Evolutionary conservation across 306 rosid species (phyloP), one percentile per base, ranked within the genome.

Genomic region (Arachis hypogaea): DNA sequence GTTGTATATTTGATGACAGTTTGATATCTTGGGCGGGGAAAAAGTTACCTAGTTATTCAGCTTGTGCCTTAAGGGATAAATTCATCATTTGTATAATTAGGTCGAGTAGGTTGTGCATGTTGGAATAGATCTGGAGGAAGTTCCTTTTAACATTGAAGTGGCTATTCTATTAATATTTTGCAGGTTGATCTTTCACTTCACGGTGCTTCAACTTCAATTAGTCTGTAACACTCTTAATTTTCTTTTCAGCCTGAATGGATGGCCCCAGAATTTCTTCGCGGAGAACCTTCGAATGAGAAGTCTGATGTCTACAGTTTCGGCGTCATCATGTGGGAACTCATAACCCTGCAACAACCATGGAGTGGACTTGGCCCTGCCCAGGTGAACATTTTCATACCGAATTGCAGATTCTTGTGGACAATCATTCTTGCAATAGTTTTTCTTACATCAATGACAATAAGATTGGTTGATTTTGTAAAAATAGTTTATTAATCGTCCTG

Each of bases 201-300:
- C 73, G 59, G 79, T 80, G 77, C 87, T 71, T 77, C 82, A 63
- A 11, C 72, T 69, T 80, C 73, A 64, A 58, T 76, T 76, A 74
- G 69, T 79, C 76, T 84, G 81, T 87, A 88, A 88, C 91, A 63
- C 82, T 81, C 80, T 77, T 82, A 66, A 69, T 85, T 84, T 91
- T 89, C 71, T 88, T 89, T 91, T 81, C 91, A 93, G 98, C 97
- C 98, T 0, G 98, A 93, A 86, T 93, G 98, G 98, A 93, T 93
- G 98, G 98, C 98, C 78, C 98, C 98, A 7, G 98, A 93, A 73
- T 91, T 93, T 85, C 98, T 93, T 66, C 98, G 97, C 0, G 98
- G 96, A 63, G 98, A 93, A 73, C 98, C 97, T 56, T 86, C 98
- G 47, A 89, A 91, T 67, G 98, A 93, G 84, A 93, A 93, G 86